These are phyloP conservation scores for Nitzschia palea DNA, from an alignment of 108 stramenopile species.

Conservation along the genomic window DNA sequence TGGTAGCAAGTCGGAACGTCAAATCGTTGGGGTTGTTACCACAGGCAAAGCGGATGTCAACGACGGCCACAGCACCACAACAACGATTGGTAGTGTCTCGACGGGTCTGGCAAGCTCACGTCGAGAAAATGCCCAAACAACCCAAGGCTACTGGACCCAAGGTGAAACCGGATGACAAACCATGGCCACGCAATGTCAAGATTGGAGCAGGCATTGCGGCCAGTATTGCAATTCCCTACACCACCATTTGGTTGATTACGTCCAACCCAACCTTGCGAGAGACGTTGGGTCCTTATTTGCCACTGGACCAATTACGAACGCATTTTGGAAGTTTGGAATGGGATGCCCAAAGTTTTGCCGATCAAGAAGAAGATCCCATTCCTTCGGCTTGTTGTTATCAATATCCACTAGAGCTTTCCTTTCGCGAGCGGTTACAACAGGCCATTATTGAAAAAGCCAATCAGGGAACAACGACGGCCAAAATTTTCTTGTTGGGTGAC, in stretches of 20 bases:
- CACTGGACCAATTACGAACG: constrained; percentile 23
- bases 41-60: constrained; percentile 10
- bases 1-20: no score
- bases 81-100: constrained; percentile 23
- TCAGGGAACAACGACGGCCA: constrained; percentile 4
- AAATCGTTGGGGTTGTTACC: no score
- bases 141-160: constrained; percentile 11
- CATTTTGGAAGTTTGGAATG: constrained; percentile 37
- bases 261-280: constrained; percentile 31
- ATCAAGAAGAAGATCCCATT: background rate
- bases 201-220: constrained; percentile 34
- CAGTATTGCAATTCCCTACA: constrained; percentile 27
- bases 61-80: constrained; percentile 5
- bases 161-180: constrained; percentile 18
- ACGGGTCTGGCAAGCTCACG: constrained; percentile 28
- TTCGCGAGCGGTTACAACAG: constrained; percentile 23
- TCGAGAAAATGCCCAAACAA: constrained; percentile 14
- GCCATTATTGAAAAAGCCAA: constrained; percentile 9
- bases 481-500: constrained; percentile 11
- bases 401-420: constrained; percentile 26
- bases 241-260: constrained; percentile 23
- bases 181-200: constrained; percentile 36
- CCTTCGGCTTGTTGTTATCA: constrained; percentile 15
- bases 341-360: constrained; percentile 24
- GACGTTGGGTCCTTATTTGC: constrained; percentile 18